phyloP scores from a whole-genome alignment of 768 basidiomycete genomes.

The Mycena vitilis region DNA sequence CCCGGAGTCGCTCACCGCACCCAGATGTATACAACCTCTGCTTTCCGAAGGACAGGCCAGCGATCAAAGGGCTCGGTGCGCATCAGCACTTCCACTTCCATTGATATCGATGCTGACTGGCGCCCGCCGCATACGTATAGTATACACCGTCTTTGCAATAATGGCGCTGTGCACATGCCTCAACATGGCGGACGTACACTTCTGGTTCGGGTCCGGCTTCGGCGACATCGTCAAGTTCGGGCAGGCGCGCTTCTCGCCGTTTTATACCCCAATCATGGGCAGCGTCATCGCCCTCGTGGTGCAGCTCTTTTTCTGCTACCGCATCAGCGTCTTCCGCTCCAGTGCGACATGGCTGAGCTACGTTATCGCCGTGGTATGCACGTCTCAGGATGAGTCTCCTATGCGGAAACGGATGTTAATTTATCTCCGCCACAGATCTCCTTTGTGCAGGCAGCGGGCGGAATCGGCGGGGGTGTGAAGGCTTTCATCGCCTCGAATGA shows the following conservation, averaged over 20 bases:
- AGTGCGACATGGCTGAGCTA: constrained; percentile 22
- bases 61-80: constrained; percentile 39
- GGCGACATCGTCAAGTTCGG: constrained; percentile 42
- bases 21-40: constrained; percentile 37
- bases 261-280: constrained; percentile 44
- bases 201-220: constrained; percentile 44
- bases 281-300: constrained; percentile 41
- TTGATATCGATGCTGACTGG: background rate
- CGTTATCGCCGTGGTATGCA: constrained; percentile 27
- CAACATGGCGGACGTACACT: constrained; percentile 41
- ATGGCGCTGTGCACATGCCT: constrained; percentile 42
- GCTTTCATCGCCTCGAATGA: constrained; percentile 25
- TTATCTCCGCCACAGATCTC: constrained; percentile 26
- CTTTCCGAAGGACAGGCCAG: constrained; percentile 37
- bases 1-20: background rate
- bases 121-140: constrained; percentile 26
- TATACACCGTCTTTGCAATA: constrained; percentile 39
- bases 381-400: background rate
- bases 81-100: constrained; percentile 2
- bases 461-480: constrained; percentile 33
- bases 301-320: constrained; percentile 47
- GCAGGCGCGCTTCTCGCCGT: constrained; percentile 37
- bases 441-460: constrained; percentile 34
- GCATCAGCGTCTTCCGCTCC: constrained; percentile 42
- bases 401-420: too few relatives aligned